Evolutionary conservation across 441 rosid genomes (phyloP).

Genomic region (Populus hybrid): DNA sequence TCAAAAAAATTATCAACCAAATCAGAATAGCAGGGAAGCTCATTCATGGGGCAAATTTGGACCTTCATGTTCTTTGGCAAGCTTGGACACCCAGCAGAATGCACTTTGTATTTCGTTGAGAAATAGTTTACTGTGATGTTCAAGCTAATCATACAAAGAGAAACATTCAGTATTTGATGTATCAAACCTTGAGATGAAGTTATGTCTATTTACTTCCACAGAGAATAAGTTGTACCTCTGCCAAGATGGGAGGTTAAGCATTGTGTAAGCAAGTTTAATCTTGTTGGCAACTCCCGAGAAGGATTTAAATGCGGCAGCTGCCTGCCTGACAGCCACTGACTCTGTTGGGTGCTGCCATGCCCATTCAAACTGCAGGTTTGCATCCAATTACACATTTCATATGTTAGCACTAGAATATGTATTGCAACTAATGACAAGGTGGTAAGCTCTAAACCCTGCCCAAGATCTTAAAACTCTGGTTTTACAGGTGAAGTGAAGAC

Average conservation of each 20-base stretch:
- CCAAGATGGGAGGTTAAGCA: conserved; percentile 83
- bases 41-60: conserved; percentile 54
- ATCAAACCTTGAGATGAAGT: neutral
- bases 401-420: neutral
- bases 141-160: conserved; percentile 41
- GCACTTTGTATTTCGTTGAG: conserved; percentile 62
- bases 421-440: neutral
- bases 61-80: conserved; percentile 70
- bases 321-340: conserved; percentile 76
- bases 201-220: neutral
- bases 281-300: conserved; percentile 73
- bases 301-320: conserved; percentile 72
- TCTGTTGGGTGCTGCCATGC: conserved; percentile 95
- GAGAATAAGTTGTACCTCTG: conserved; percentile 41
- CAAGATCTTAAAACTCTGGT: neutral
- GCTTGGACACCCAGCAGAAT: conserved; percentile 55
- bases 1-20: conserved; percentile 23
- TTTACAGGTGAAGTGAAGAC: neutral
- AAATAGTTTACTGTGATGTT: conserved; percentile 71
- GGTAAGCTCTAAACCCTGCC: neutral
- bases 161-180: conserved; percentile 13
- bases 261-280: conserved; percentile 76
- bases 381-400: neutral
- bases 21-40: conserved; percentile 58
- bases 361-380: conserved; percentile 83